Conservation (phyloP, 2,329 filamentous ascomycete species). For the Xylaria sp. region DNA sequence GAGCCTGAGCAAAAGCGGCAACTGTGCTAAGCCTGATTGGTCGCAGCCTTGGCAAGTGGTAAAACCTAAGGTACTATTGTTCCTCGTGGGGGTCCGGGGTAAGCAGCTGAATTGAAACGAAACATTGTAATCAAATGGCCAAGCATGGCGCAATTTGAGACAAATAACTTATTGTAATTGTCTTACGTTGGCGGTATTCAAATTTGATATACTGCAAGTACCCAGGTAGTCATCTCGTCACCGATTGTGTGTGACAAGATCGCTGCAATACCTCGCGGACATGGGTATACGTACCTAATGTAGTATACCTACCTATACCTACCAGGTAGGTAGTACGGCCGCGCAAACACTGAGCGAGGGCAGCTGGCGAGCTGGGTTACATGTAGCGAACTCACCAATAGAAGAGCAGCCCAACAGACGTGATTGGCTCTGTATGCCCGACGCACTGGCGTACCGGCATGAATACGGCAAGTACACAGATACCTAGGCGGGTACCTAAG, state of each 20-base stretch:
- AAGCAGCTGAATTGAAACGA: neutral
- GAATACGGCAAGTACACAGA: no score
- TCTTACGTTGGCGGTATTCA: neutral
- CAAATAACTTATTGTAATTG: neutral
- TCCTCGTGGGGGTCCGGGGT: neutral
- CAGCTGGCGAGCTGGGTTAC: neutral
- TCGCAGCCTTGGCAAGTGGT: no score
- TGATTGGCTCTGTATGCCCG: slow-evolving; percentile 8
- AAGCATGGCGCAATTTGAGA: neutral
- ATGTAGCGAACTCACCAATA: neutral
- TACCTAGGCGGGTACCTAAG: neutral
- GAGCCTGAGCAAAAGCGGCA: no score
- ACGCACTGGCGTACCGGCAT: neutral
- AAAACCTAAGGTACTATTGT: no score
- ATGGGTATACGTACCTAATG: slow-evolving; percentile 2
- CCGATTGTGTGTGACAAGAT: slow-evolving; percentile 6
- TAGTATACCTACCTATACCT: no score
- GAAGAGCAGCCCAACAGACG: neutral
- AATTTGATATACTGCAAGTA: no score
- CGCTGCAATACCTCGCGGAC: neutral
- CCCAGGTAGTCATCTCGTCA: neutral
- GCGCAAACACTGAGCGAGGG: neutral
- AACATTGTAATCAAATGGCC: neutral
- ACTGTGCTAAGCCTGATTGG: no score
- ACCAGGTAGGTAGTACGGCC: neutral